Evolutionary conservation across 176 grass and related monocot species (phyloP), one percentile per base, ranked within the genome.

Genomic region (Lolium rigidum): DNA sequence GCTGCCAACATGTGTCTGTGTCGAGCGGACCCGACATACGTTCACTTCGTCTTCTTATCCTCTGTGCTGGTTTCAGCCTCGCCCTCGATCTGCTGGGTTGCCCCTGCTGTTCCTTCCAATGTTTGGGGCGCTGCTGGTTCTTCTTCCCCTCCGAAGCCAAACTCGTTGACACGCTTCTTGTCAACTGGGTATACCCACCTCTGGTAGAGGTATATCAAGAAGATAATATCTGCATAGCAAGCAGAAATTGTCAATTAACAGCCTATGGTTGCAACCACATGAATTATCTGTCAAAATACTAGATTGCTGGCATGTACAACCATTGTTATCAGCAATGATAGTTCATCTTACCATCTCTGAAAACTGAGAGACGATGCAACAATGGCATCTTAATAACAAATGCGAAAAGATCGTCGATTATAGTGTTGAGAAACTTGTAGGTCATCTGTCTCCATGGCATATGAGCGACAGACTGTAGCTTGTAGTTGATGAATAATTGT

Each of bases 391-490:
- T 97, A 31, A 99, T 99, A 24, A 99, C 97, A 94, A 99, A 99
- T 22, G 97, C 97, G 5, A 99, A 99, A 80, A 99, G 92, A 28
- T 99, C 97, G 20, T 99, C 97, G 10, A 99, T 97, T 39, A 99
- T 97, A 49, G 97, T 99, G 84, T 99, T 99, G n/a, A 99, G 94
- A 86, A 99, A 99, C 83, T 99, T 99, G 83, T 99, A 99, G 56
- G 97, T 99, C 97, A 99, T 99, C 75, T 99, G 97, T 65, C 97
- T 94, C 97, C 97, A 99, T 76, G 97, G 97, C 84, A 99, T 94
- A 85, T 99, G 97, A 37, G 97, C 90, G 6, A 99, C 97, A 2
- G 97, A 99, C 85, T 97, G 43, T 13, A 99, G 94, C 80, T 99
- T 99, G 82, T 99, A 99, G 81, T 99, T 99, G 88, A 99, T 99